A percentile compares a stretch with the other conserved stretches of the same genome.
Conservation (phyloP, 495 filamentous ascomycete species). For the Trichoderma asperelloides region DNA sequence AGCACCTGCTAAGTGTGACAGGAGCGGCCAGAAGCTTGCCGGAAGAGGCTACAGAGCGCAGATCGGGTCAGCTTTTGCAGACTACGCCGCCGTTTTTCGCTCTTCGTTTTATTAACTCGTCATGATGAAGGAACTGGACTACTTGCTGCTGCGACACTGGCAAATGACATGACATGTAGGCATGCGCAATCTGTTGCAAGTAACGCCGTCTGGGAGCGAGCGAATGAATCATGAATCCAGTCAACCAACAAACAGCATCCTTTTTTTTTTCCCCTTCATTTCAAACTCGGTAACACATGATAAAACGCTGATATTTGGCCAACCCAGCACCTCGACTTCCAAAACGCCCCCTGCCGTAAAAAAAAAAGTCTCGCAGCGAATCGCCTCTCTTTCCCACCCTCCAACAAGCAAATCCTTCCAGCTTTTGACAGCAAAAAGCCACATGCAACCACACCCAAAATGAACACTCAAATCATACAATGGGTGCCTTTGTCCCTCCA, state of each 20-base stretch:
- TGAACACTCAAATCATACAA: not conserved
- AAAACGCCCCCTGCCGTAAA: not conserved
- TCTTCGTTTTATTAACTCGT: not conserved
- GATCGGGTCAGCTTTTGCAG: not conserved
- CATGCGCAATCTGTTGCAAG: no score
- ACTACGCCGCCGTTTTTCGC: not conserved
- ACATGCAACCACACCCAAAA: not conserved
- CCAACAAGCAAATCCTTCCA: not conserved
- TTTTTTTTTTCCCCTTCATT: not conserved
- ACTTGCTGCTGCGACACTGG: not conserved
- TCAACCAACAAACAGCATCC: not conserved
- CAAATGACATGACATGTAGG: not conserved
- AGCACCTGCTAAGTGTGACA: not conserved
- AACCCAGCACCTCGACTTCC: not conserved
- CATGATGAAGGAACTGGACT: not conserved
- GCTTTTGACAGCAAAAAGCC: not conserved
- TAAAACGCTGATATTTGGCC: not conserved
- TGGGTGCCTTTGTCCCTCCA: not conserved
- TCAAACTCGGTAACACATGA: no score
- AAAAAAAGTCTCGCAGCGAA: not conserved
- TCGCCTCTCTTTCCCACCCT: not conserved
- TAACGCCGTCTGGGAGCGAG: not conserved
- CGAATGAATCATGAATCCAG: not conserved
- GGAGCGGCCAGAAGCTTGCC: slow-evolving; percentile 1
- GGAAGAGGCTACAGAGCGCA: not conserved